phyloP scores from a whole-genome alignment of 2,329 filamentous ascomycete genomes.

The Elsinoe ampelina region DNA sequence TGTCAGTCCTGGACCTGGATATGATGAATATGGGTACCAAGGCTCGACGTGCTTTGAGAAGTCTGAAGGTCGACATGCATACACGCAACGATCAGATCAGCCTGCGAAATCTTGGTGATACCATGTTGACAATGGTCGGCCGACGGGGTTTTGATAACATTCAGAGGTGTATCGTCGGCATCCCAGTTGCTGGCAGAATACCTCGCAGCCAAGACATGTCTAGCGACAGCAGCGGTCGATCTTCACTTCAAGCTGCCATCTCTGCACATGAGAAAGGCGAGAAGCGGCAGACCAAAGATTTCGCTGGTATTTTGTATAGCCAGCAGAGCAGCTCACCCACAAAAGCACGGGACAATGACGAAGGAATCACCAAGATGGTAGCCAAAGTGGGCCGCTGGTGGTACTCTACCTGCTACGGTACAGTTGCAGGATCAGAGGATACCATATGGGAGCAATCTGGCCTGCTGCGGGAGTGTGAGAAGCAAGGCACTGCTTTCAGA shows the following conservation, averaged over 20 bases:
- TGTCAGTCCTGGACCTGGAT: constrained; percentile 69
- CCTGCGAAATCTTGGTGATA: constrained; percentile 46
- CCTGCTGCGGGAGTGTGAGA: constrained; percentile 75
- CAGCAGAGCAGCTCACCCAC: constrained; percentile 12
- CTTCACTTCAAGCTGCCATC: constrained; percentile 6
- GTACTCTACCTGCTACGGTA: constrained; percentile 90
- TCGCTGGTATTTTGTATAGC: constrained; percentile 10
- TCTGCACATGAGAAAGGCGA: constrained; percentile 8
- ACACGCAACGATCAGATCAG: constrained; percentile 50
- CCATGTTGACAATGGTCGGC: constrained; percentile 56
- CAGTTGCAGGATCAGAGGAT: constrained; percentile 42
- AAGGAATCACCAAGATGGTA: constrained; percentile 85
- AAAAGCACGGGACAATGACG: constrained; percentile 46
- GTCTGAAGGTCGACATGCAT: constrained; percentile 62
- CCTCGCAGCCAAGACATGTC: constrained; percentile 27
- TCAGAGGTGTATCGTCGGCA: constrained; percentile 67
- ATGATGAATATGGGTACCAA: constrained; percentile 72
- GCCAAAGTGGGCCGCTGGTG: constrained; percentile 90
- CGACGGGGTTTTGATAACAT: constrained; percentile 61
- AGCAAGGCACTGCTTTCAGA: constrained; percentile 77
- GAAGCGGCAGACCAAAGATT: constrained; percentile 7
- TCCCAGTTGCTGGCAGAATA: constrained; percentile 56
- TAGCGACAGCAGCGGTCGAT: constrained; percentile 21
- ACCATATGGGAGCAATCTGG: constrained; percentile 68
- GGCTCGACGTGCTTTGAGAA: constrained; percentile 58